Percentiles rank a stretch among this genome's conserved stretches.
These are phyloP conservation scores for Lactarius psammicola DNA, from an alignment of 768 basidiomycete genomes.

Conservation along the genomic window DNA sequence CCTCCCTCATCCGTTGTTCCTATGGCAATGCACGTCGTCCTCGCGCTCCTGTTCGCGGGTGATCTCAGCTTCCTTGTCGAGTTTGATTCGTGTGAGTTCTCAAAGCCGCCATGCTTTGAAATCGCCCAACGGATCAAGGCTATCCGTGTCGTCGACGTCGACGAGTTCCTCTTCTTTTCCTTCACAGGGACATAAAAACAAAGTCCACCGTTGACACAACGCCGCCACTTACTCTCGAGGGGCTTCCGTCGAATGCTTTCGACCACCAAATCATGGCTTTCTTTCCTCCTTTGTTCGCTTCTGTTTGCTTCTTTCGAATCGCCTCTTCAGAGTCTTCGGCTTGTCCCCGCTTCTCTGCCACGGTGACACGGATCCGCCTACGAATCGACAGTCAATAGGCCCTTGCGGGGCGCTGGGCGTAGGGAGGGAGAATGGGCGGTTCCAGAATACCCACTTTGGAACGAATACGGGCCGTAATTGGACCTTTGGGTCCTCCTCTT, in stretches of 20 bases:
- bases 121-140: constrained; percentile 81
- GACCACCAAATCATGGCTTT: constrained; percentile 90
- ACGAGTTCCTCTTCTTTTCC: constrained; percentile 77
- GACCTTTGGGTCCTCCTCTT: constrained; percentile 71
- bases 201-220: constrained; percentile 6
- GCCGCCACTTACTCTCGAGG: constrained; percentile 72
- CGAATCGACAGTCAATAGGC: neutral
- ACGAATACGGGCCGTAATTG: constrained; percentile 93
- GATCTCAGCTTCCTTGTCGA: constrained; percentile 87
- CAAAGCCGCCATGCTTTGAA: constrained; percentile 96
- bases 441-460: constrained; percentile 67
- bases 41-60: constrained; percentile 83
- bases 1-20: constrained; percentile 88
- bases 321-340: constrained; percentile 76
- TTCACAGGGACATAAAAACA: constrained; percentile 46
- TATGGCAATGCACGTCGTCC: constrained; percentile 86
- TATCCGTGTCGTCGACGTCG: constrained; percentile 95
- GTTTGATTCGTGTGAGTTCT: constrained; percentile 89
- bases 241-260: constrained; percentile 91
- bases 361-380: constrained; percentile 72
- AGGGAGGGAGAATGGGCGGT: neutral
- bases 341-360: constrained; percentile 64
- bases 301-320: constrained; percentile 61
- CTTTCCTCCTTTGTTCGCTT: constrained; percentile 82
- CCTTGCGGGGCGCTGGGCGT: neutral